phyloP scores from a whole-genome alignment of 2,329 filamentous ascomycete species.

The Phialophora verrucosa region DNA sequence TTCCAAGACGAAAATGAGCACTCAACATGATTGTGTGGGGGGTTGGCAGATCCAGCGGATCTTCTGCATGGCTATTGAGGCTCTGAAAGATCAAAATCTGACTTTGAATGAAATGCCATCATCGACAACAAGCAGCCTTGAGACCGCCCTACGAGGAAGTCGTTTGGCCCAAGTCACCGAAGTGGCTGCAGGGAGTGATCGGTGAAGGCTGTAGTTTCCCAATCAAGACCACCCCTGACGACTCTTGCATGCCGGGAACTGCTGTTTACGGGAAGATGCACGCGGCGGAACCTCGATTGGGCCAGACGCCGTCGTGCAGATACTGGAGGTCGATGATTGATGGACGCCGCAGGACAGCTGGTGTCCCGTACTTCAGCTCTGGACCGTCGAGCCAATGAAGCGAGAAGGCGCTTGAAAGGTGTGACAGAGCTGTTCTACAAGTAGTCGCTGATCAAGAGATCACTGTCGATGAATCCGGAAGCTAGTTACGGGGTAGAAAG shows the following conservation, averaged over 20 bases:
- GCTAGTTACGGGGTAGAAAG: not conserved
- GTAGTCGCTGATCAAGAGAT: not conserved
- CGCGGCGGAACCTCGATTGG: not conserved
- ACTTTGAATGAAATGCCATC: not conserved
- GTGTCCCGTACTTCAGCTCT: conserved; percentile 6
- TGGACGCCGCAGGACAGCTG: conserved; percentile 14
- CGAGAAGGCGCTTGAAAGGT: not conserved
- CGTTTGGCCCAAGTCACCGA: not conserved
- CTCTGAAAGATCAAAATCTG: not conserved
- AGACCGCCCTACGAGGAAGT: conserved; percentile 6
- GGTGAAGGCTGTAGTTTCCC: conserved; percentile 24
- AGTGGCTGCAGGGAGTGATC: conserved; percentile 2
- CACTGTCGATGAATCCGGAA: not conserved
- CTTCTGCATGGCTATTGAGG: not conserved
- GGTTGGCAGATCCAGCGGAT: not conserved
- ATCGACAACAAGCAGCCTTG: not conserved
- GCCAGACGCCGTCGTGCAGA: not conserved
- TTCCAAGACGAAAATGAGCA: not conserved
- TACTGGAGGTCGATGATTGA: conserved; percentile 10
- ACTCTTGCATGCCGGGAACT: not conserved
- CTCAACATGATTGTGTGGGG: not conserved
- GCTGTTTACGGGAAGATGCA: not conserved
- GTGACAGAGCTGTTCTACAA: not conserved
- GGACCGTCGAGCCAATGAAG: conserved; percentile 9
- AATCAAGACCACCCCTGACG: not conserved